These are phyloP conservation scores for Ensete glaucum DNA, from an alignment of 176 grass and related monocot species.

Conservation along the genomic window DNA sequence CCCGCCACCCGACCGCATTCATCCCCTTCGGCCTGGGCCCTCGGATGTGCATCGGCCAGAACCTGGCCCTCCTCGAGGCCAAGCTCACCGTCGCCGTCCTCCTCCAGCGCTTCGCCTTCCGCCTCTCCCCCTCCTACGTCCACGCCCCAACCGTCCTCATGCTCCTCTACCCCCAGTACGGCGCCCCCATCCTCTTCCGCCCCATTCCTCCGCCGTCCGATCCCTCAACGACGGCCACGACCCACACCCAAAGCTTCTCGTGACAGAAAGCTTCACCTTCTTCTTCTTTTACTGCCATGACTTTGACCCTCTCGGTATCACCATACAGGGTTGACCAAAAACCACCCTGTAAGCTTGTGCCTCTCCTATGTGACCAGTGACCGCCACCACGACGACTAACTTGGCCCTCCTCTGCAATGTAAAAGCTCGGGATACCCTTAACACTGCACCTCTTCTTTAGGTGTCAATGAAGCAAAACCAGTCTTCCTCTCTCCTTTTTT, in stretches of 20 bases:
- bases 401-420: neutral
- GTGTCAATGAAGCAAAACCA: too few species aligned
- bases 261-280: neutral
- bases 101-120: constrained; percentile 77
- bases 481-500: too few species aligned
- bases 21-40: constrained; percentile 88
- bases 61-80: constrained; percentile 80
- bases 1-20: constrained; percentile 69
- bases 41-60: constrained; percentile 97
- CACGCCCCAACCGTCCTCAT: constrained; percentile 94
- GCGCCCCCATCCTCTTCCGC: constrained; percentile 75
- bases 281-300: neutral
- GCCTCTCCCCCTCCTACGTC: constrained; percentile 74
- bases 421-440: neutral
- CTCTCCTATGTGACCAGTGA: neutral
- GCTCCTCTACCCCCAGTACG: constrained; percentile 96
- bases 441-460: too few species aligned
- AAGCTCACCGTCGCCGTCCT: constrained; percentile 81
- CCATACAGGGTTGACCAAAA: neutral
- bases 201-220: constrained; percentile 10
- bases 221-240: constrained; percentile 2
- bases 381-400: neutral
- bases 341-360: neutral
- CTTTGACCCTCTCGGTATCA: neutral
- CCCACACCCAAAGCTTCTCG: too few species aligned